Evolutionary conservation across 257 asterid species (phyloP), one percentile per base, ranked within the genome.

Genomic region (Knoxia roxburghii): DNA sequence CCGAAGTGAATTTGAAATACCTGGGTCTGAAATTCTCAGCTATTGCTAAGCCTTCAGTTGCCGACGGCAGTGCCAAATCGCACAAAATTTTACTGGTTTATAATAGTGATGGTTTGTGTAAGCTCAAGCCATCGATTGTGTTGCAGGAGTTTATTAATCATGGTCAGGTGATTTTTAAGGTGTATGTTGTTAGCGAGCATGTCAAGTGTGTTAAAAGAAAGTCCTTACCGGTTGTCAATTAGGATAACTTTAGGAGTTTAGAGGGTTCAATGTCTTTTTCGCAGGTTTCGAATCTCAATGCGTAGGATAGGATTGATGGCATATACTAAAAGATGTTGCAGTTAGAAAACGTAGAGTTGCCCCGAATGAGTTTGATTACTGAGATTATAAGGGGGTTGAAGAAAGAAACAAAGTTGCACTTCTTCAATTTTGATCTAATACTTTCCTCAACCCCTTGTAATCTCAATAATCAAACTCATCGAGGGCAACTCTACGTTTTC

Each of bases 371-470:
- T 35, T 80, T 87, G 58, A 73, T 87, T 65, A 80, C 68, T 40
- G 85, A 83, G 43, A 82, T 87, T 10, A 92, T 90, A 0, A 75
- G 68, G 61, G 90, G 90, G 64, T 78, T 88, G 71, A 85, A 87
- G 68, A 37, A 65, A 18, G 87, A 79, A 0, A 81, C 76, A 62
- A 78, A 71, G 27, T 72, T 87, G 76, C 84, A 73, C 73, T 68
- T 87, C 64, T 87, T 87, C 75, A 87, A 87, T 57, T 87, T 87
- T 67, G 91, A 87, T 74, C 80, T 87, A 73, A 87, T 87, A n/a
- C n/a, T n/a, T n/a, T n/a, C n/a, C n/a, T n/a, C n/a, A n/a, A n/a
- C n/a, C n/a, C n/a, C n/a, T n/a, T n/a, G n/a, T n/a, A n/a, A n/a
- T n/a, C n/a, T n/a, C n/a, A n/a, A n/a, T n/a, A n/a, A n/a, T n/a